Conservation (phyloP, 768 basidiomycete species). For the Phanerochaete sordida region DNA sequence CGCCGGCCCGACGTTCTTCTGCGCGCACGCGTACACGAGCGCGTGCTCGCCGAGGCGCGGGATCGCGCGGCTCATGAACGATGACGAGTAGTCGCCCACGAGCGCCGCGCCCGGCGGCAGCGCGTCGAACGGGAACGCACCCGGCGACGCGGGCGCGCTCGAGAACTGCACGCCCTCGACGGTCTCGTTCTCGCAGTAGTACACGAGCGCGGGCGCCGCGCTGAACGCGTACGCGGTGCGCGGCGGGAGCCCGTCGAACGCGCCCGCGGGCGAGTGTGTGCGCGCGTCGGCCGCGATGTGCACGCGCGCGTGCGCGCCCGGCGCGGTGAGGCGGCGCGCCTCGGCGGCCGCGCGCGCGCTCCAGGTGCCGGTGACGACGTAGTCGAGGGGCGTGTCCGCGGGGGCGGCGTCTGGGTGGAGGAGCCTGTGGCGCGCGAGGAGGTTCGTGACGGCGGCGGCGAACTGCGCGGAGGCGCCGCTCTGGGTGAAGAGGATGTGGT, state of each 20-base stretch:
- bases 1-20: slow-evolving; percentile 96
- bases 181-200: slow-evolving; percentile 99
- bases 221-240: slow-evolving; percentile 74
- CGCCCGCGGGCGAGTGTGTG: slow-evolving; percentile 55
- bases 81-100: slow-evolving; percentile 93
- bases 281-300: slow-evolving; percentile 74
- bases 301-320: slow-evolving; percentile 43
- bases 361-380: slow-evolving; percentile 92
- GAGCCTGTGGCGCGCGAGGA: slow-evolving; percentile 82
- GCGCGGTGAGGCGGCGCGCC: slow-evolving; percentile 62
- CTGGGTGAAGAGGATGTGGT: slow-evolving; percentile 88
- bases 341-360: slow-evolving; percentile 83
- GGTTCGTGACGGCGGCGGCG: slow-evolving; percentile 87
- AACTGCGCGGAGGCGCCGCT: slow-evolving; percentile 94
- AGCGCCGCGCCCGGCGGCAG: slow-evolving; percentile 66
- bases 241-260: slow-evolving; percentile 78
- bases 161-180: slow-evolving; percentile 93
- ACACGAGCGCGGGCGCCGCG: slow-evolving; percentile 80
- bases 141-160: slow-evolving; percentile 43
- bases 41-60: slow-evolving; percentile 86
- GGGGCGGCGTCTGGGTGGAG: slow-evolving; percentile 55
- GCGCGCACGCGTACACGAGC: slow-evolving; percentile 93
- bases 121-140: slow-evolving; percentile 80
- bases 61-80: slow-evolving; percentile 95
- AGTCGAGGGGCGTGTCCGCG: slow-evolving; percentile 70